Percentiles rank a stretch among this genome's conserved stretches.
Evolutionary conservation across 1,139 yeast genomes (phyloP).

Genomic region (Hyphopichia khmerensis): DNA sequence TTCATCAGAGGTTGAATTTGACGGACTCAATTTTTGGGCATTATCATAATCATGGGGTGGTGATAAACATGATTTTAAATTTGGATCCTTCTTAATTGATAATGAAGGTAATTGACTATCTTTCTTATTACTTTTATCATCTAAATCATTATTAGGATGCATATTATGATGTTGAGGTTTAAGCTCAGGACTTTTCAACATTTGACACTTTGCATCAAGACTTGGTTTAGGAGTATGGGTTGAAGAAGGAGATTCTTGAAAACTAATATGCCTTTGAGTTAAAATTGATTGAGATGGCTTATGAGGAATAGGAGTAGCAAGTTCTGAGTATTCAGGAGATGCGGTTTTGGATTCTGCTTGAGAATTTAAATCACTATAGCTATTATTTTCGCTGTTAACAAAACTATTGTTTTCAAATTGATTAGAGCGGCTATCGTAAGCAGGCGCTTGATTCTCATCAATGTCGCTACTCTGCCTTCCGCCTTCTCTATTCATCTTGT

Average conservation of each 20-base stretch:
- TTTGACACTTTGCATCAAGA: background rate
- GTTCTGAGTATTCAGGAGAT: background rate
- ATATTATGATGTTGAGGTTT: background rate
- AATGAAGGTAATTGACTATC: background rate
- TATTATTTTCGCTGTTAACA: too few relatives aligned
- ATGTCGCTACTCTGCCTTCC: too few relatives aligned
- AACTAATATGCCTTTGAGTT: background rate
- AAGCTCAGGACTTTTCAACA: background rate
- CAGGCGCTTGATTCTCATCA: background rate
- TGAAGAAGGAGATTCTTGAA: background rate
- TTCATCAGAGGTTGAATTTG: slow-evolving; percentile 1
- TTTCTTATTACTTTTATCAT: background rate
- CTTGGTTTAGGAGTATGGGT: slow-evolving; percentile 2
- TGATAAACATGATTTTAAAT: slow-evolving; percentile 24
- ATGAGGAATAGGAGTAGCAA: slow-evolving; percentile 2
- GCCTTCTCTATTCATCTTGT: too few relatives aligned
- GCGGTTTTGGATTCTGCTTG: background rate
- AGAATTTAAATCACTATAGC: too few relatives aligned
- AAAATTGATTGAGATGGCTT: background rate
- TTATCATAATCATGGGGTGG: slow-evolving; percentile 8
- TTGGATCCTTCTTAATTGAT: slow-evolving; percentile 19
- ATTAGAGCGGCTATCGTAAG: too few relatives aligned
- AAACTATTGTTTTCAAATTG: too few relatives aligned
- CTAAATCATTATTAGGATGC: background rate
- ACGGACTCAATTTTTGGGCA: background rate